Percentiles rank a stretch among this genome's conserved stretches.
Conservation (phyloP, 176 grass and related monocot genomes). For the Lolium perenne region DNA sequence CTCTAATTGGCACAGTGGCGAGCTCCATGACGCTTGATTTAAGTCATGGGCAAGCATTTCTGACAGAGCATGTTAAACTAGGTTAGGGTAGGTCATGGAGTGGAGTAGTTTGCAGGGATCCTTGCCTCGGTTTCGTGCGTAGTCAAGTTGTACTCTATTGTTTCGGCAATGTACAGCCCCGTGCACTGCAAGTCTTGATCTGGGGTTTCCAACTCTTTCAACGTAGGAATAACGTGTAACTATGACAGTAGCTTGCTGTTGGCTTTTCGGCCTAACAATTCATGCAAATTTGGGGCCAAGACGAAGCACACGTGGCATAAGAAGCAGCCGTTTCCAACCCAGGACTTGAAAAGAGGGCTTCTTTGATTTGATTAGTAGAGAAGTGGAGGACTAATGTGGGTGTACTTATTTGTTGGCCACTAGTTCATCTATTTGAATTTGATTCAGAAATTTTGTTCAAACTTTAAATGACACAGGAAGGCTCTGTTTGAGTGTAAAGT, state of each 20-base stretch:
- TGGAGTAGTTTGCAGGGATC: conserved; percentile 22
- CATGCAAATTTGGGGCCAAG: not conserved
- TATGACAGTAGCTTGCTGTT: not conserved
- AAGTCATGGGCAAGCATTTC: not conserved
- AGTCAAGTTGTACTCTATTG: not conserved
- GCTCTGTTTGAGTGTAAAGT: no score
- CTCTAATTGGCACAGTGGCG: not conserved
- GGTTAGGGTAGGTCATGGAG: conserved; percentile 14
- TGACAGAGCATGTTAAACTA: not conserved
- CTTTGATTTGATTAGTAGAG: no score
- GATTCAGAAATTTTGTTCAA: no score
- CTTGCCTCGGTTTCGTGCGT: conserved; percentile 25
- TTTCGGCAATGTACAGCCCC: conserved; percentile 13
- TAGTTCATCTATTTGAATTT: no score
- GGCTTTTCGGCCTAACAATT: not conserved
- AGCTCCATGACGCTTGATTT: not conserved
- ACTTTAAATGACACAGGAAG: no score
- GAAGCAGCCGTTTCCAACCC: not conserved
- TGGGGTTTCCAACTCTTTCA: conserved; percentile 27
- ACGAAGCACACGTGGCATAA: not conserved
- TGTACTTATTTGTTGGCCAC: no score
- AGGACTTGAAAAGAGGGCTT: not conserved
- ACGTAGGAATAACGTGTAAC: not conserved
- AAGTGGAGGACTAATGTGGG: not conserved
- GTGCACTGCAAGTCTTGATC: conserved; percentile 37